Base-by-base conservation (phyloP, 805 yeast genomes). In the Groenewaldozyma salmanticensis region DNA sequence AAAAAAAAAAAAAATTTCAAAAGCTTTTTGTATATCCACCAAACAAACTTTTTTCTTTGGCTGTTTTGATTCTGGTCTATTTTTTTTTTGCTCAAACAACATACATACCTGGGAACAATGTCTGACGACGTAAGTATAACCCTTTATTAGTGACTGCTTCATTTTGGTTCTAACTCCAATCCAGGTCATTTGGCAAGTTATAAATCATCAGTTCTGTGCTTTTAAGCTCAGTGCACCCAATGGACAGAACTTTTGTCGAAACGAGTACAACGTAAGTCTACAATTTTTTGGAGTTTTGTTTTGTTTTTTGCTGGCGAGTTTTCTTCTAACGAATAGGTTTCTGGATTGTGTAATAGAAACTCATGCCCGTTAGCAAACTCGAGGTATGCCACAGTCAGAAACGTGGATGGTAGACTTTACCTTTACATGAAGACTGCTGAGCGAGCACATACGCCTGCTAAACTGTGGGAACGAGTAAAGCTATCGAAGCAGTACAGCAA, bases 161-260 rank as follows among this genome's bases (percentile, higher is more conserved):
- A 16, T 5, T 37, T 16, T 34, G 17, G 11, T 4, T 31, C 19
- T n/a, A 24, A 22, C 36, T 31, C 38, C 38, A 42, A 78, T 68
- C 81, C 90, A 24, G 74, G 80, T 92, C 52, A 85, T 92, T 57
- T 92, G 99, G 99, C 94, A 85, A 68, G 92, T 90, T 46, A 85
- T 92, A 53, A 87, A 88, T 66, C 87, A 85, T 60, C 90, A 86
- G 60, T 92, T 90, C 59, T 92, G 98, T 68, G 84, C 98, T 18
- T 92, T 82, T 68, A 90, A 90, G 64, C 69, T 92, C 53, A 83
- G 81, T 57, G 82, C 96, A 21, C 83, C 84, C 45, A 84, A 85
- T 56, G 85, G 78, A 20, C 96, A 90, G 62, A 82, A 77, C 53
- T 92, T 92, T 59, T 92, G 99, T 66, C 71, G 96, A 60, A 92